Evolutionary conservation across 2,329 filamentous ascomycete genomes (phyloP).

Genomic region (Teratosphaeria gauchensis): DNA sequence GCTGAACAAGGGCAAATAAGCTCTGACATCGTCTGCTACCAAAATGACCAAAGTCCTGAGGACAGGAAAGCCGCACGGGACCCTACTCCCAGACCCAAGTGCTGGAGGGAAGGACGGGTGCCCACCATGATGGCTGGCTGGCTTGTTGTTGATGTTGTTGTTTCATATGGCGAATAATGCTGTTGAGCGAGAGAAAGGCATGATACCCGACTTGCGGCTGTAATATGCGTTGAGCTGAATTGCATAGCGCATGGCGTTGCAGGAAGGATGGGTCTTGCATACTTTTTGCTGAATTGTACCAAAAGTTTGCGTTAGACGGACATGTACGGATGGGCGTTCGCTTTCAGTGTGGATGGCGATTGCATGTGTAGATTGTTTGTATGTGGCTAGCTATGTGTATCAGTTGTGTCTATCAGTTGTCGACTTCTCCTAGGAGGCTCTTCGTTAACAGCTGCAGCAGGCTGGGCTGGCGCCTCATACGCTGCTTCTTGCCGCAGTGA

Average conservation of each 20-base stretch:
- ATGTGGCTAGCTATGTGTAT: neutral
- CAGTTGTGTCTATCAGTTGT: neutral
- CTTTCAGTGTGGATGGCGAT: neutral
- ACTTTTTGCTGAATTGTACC: neutral
- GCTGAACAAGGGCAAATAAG: constrained; percentile 33
- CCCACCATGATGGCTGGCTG: neutral
- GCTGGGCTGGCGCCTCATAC: neutral
- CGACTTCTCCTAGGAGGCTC: neutral
- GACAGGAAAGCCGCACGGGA: constrained; percentile 3
- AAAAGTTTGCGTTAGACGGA: neutral
- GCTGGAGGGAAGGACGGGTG: constrained; percentile 29
- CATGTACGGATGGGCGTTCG: too few species aligned
- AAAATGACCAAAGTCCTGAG: too few species aligned
- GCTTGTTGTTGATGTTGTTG: neutral
- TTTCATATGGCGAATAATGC: neutral
- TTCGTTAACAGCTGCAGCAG: neutral
- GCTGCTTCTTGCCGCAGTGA: neutral
- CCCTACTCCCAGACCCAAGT: constrained; percentile 26
- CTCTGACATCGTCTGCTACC: neutral
- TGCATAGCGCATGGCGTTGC: constrained; percentile 6
- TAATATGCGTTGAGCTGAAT: neutral
- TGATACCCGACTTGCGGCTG: constrained; percentile 9
- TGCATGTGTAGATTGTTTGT: neutral
- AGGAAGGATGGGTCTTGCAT: constrained; percentile 7
- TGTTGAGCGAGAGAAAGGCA: neutral